Conservation (phyloP, 2,329 filamentous ascomycete genomes). For the Colletotrichum sojae region DNA sequence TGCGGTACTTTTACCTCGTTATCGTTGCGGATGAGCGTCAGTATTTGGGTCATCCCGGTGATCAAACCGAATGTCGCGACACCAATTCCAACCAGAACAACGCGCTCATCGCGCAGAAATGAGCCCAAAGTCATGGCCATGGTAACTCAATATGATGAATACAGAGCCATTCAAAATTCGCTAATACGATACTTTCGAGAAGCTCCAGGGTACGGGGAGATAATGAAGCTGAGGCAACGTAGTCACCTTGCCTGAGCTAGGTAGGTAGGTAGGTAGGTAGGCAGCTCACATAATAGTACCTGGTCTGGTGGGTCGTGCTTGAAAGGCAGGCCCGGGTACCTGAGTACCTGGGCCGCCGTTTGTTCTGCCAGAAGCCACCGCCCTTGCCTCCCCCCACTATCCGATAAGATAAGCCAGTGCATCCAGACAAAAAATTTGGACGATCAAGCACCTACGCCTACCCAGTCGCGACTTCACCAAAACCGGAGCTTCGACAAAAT, state of each 20-base stretch:
- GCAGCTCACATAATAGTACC: too few relatives aligned
- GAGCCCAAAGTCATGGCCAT: slow-evolving; percentile 45
- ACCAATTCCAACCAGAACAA: slow-evolving; percentile 67
- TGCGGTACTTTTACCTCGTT: slow-evolving; percentile 76
- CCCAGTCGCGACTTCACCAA: slow-evolving; percentile 21
- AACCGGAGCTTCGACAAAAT: slow-evolving; percentile 63
- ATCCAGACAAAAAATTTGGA: slow-evolving; percentile 45
- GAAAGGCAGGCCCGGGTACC: too few relatives aligned
- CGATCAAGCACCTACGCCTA: slow-evolving; percentile 6
- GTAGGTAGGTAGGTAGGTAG: too few relatives aligned
- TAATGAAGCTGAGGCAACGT: neutral
- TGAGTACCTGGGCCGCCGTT: neutral
- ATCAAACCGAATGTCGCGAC: slow-evolving; percentile 72
- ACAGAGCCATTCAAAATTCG: slow-evolving; percentile 5
- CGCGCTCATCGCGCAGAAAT: slow-evolving; percentile 64
- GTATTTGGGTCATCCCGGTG: slow-evolving; percentile 69
- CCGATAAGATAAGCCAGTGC: slow-evolving; percentile 47
- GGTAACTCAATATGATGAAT: neutral
- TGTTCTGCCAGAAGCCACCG: slow-evolving; percentile 45
- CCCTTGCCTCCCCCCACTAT: slow-evolving; percentile 35
- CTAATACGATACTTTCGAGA: neutral
- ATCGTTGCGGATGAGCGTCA: slow-evolving; percentile 73
- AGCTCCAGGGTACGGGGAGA: slow-evolving; percentile 4
- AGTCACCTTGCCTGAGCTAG: neutral
- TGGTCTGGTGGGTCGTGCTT: too few relatives aligned